Evolutionary conservation across 129 eudicot genomes (phyloP).

Genomic region (Chrysanthemum seticuspe): DNA sequence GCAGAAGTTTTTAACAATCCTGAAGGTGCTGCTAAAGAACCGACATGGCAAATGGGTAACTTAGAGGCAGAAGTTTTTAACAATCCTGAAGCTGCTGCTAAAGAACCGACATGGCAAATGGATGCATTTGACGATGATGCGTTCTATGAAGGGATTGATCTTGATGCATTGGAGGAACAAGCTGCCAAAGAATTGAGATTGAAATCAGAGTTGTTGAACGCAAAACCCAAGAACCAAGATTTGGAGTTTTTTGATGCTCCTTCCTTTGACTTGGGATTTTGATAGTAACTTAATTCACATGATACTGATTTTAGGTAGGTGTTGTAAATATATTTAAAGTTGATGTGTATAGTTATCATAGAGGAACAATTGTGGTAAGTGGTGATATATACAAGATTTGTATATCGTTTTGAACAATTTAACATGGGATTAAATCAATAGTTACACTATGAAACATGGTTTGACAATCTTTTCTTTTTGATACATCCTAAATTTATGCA

Average conservation of each 20-base stretch:
- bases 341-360: constrained; percentile 8
- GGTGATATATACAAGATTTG: background rate
- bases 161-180: constrained; percentile 90
- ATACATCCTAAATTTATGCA: too few species aligned
- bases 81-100: constrained; percentile 21
- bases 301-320: constrained; percentile 4
- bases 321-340: constrained; percentile 15
- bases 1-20: constrained; percentile 38
- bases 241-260: constrained; percentile 42
- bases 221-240: constrained; percentile 28
- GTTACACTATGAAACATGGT: too few species aligned
- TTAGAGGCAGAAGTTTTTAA: constrained; percentile 48
- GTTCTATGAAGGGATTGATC: constrained; percentile 70
- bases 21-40: constrained; percentile 20
- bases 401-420: background rate
- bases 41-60: constrained; percentile 23
- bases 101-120: constrained; percentile 25
- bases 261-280: constrained; percentile 82
- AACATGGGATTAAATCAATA: too few species aligned
- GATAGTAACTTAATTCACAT: constrained; percentile 24
- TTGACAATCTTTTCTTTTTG: too few species aligned
- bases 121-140: constrained; percentile 50
- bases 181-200: constrained; percentile 54
- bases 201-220: constrained; percentile 32
- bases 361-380: background rate